These are phyloP conservation scores for Fraxinus ornus DNA, from an alignment of 305 asterid genomes.

Conservation along the genomic window DNA sequence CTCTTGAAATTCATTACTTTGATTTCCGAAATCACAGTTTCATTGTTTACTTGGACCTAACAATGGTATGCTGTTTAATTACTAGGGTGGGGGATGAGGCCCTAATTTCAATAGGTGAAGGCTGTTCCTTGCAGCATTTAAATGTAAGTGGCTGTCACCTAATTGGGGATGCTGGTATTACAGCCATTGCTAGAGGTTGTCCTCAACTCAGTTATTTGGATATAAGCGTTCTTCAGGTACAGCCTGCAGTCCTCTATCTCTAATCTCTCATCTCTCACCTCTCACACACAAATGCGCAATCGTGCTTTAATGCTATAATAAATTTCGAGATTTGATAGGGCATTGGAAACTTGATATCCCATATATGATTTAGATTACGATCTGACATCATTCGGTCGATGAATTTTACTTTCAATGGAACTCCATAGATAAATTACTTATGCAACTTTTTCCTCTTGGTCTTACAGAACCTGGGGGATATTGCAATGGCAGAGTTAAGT, in stretches of 20 bases:
- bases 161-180: conserved; percentile 74
- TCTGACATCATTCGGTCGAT: background rate
- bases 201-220: conserved; percentile 76
- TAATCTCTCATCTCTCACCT: background rate
- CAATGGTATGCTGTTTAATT: background rate
- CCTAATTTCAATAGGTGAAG: conserved; percentile 42
- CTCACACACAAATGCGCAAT: background rate
- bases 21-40: background rate
- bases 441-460: background rate
- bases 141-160: conserved; percentile 55
- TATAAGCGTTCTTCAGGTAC: conserved; percentile 85
- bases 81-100: conserved; percentile 51
- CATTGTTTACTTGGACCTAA: background rate
- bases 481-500: conserved; percentile 68
- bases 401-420: background rate
- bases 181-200: conserved; percentile 82
- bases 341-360: background rate
- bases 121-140: conserved; percentile 48
- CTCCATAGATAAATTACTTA: background rate
- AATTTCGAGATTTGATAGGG: background rate
- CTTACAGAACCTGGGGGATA: conserved; percentile 67
- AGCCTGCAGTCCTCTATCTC: conserved; percentile 13
- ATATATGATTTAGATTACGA: background rate
- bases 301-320: background rate
- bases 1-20: background rate